phyloP scores from a whole-genome alignment of 148 eudicot genomes.

The Nyssa sinensis region DNA sequence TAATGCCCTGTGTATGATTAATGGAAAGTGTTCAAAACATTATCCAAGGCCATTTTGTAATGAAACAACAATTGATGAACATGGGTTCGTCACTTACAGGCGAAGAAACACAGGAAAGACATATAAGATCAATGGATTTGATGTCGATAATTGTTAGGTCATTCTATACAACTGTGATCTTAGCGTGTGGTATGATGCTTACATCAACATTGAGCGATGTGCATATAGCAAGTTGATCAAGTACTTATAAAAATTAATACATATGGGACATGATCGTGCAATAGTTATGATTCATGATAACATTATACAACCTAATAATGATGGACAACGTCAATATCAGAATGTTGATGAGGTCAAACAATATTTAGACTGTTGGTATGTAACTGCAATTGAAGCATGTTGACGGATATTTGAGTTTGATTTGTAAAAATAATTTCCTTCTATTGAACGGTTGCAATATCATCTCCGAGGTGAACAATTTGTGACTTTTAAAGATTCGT shows the following conservation, averaged over 20 bases:
- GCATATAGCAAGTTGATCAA: not conserved
- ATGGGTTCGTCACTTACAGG: not conserved
- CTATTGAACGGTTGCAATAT: not conserved
- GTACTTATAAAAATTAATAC: not conserved
- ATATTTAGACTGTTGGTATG: not conserved
- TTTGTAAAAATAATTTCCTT: not conserved
- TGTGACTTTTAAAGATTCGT: not conserved
- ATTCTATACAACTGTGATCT: not conserved
- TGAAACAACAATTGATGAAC: not conserved
- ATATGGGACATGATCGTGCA: not conserved
- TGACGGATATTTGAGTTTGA: not conserved
- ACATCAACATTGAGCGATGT: not conserved
- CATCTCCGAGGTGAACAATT: not conserved
- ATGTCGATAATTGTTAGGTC: too few species aligned
- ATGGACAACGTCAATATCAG: too few species aligned
- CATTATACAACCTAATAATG: too few species aligned
- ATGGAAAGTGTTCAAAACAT: not conserved
- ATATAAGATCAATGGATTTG: too few species aligned
- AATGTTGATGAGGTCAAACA: too few species aligned
- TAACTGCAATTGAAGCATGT: not conserved
- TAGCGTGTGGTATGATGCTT: not conserved
- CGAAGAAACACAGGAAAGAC: not conserved
- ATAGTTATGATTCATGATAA: conserved; percentile 1
- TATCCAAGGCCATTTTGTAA: not conserved
- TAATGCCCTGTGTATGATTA: not conserved